Evolutionary conservation across 345 rosid species (phyloP), one percentile per base, ranked within the genome.

Genomic region (Pugionium cornutum): DNA sequence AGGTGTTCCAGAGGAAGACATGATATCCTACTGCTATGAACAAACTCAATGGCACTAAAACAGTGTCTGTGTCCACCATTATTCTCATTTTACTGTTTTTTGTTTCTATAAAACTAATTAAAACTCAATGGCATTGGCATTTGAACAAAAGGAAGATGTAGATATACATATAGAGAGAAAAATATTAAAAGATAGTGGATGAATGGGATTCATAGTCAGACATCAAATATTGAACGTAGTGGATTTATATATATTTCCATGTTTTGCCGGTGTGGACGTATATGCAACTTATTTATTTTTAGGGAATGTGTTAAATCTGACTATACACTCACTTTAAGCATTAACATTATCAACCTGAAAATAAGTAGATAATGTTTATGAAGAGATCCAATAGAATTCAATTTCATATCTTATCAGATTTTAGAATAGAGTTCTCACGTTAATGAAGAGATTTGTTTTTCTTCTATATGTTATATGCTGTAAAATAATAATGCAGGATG

Each of bases 191-290:
- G 53, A 9, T 53, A 53, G 44, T 65, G 61, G 53, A 53, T 2
- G 6, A 54, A 64, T 71, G 75, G 75, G 59, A 71, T 64, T 71
- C 75, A 56, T 33, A 48, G 70, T 71, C 75, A 71, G 69, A 71
- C 34, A 71, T 71, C 75, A 71, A 71, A 64, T 9, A 7, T 4
- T 3, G 7, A 39, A 18, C 18, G 18, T 18, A 18, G 18, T 18
- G 18, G 18, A 18, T 18, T 18, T 18, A 18, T 18, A 18, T 18
- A 18, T 18, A 18, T 18, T 18, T 70, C 6, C 51, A 46, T 53
- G 60, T 60, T 27, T 33, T 60, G 46, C 40, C 11, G 54, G 74
- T 53, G 26, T 60, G 67, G 62, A 53, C 61, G 67, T 61, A 53
- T 61, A 69, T 67, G 54, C 47, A 43, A 60, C 52, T 43, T 43